Base-by-base conservation (phyloP, 2,329 filamentous ascomycete genomes). In the Elsinoe batatas region DNA sequence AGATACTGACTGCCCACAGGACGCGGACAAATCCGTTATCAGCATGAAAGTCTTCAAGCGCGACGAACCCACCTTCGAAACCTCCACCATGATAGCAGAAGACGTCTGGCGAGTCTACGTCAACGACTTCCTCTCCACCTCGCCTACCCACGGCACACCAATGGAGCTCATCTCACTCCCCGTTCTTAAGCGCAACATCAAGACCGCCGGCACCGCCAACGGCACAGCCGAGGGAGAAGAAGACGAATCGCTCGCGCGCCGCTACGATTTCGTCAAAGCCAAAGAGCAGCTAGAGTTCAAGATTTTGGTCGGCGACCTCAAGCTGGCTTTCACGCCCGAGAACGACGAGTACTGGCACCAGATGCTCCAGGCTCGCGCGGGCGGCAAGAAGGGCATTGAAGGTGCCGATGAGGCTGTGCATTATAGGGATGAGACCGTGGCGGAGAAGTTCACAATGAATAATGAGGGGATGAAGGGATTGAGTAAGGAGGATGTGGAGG, bases 101-200 rank as follows among this genome's bases (percentile, higher is more conserved):
- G 77, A 78, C 59, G 75, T 83, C 37, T 98, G 93, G 93, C 88
- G 91, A 64, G 95, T 94, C 73, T 98, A 98, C 68, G 88, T 95
- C 57, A 91, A 91, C 15, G 90, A 91, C 0, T 97, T 87, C 70
- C 87, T 89, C 62, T 88, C 89, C 60, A 80, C 91, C 20, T 89
- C 95, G 65, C 87, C 88, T 1, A 98, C 93, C 0, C 77, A 74
- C 54, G 69, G 71, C 42, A 66, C 76, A 5, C 50, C 57, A 3
- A 50, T 37, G 26, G 53, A 47, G 4, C 44, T 37, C 22, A 18
- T 75, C n/a, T 60, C 63, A 26, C 64, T 68, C 8, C 72, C 74
- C 0, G 70, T 73, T 57, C 66, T 75, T 15, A 55, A 60, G 7
- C 62, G 64, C 44, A 74, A 71, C 60, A 67, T 73, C 51, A 68